A percentile compares a stretch with the other conserved stretches of the same genome.
Evolutionary conservation across 2,329 filamentous ascomycete species (phyloP).

Genomic region (Chaetothyriales sp.): DNA sequence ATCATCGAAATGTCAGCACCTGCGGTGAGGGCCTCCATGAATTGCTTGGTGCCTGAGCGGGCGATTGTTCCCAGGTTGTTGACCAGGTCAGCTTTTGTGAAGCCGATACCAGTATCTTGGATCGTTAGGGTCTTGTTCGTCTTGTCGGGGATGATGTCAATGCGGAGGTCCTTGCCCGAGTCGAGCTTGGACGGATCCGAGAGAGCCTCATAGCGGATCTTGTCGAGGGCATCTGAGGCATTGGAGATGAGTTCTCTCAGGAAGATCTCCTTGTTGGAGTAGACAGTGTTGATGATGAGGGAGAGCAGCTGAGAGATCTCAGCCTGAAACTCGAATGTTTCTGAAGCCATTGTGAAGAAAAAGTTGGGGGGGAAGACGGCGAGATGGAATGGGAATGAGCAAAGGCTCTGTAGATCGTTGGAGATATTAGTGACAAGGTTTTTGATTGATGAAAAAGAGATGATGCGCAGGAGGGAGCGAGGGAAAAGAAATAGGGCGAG

Average conservation of each 20-base stretch:
- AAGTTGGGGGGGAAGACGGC: slow-evolving; percentile 22
- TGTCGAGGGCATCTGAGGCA: slow-evolving; percentile 96
- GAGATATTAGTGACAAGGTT: slow-evolving; percentile 3
- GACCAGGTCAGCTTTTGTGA: slow-evolving; percentile 99
- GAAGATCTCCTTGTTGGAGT: slow-evolving; percentile 99
- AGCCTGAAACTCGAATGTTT: slow-evolving; percentile 99
- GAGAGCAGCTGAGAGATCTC: slow-evolving; percentile 99
- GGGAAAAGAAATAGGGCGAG: not conserved
- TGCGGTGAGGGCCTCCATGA: slow-evolving; percentile 98
- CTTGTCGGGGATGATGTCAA: slow-evolving; percentile 98
- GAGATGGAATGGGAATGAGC: slow-evolving; percentile 5
- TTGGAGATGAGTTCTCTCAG: slow-evolving; percentile 97
- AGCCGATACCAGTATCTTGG: slow-evolving; percentile 96
- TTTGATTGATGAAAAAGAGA: not conserved
- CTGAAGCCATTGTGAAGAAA: slow-evolving; percentile 55
- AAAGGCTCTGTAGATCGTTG: slow-evolving; percentile 3
- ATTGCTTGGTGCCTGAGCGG: slow-evolving; percentile 98
- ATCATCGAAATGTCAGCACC: slow-evolving; percentile 99
- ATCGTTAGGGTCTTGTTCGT: slow-evolving; percentile 95
- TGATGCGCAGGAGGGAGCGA: not conserved
- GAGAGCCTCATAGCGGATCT: slow-evolving; percentile 97
- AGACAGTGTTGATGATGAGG: slow-evolving; percentile 99
- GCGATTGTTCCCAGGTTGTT: slow-evolving; percentile 99
- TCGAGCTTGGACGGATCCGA: slow-evolving; percentile 97
- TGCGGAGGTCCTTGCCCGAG: slow-evolving; percentile 89